Evolutionary conservation across 2,329 filamentous ascomycete species (phyloP), one percentile per base, ranked within the genome.

Genomic region (Aspergillus viridinutans): DNA sequence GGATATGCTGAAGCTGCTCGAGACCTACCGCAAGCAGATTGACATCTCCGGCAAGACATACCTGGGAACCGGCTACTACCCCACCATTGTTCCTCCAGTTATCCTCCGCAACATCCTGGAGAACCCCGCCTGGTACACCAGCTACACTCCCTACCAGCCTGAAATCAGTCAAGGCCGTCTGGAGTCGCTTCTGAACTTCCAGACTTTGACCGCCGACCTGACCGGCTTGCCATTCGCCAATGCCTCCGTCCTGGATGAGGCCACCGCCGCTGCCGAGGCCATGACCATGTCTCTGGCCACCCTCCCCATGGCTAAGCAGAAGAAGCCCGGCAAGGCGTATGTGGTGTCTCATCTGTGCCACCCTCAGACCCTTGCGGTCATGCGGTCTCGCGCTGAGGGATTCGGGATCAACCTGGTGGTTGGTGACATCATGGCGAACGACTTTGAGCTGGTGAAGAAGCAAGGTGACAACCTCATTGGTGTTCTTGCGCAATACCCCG

Each of bases 41-140:
- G 83, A 81, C 63, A 79, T 83, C 32, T 80, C 82, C 53, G 80
- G 82, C 62, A 87, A 76, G 56, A 71, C 85, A 69, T 89, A 93
- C 70, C 92, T 96, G 63, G 93, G 93, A 4, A 85, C 84, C 57
- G 93, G 93, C 57, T 97, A 97, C 80, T 91, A 93, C 63, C 88
- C 86, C 38, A 93, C 91, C n/a, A 83, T 88, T 64, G 88, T 90
- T 0, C 93, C 93, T 4, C 85, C 90, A 55, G 92, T 97, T 56
- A 96, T 97, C 73, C 90, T 94, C 80, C 84, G 92, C 64, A 97
- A 97, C 72, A 83, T 97, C 4, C 79, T 97, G 57, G 92, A 97
- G 80, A 93, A 89, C 72, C 93, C 93, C 4, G 92, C 88, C 9
- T 97, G 93, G 93, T 97, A 97, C 74, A 97, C 93, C 43, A 96